Base-by-base conservation (phyloP, 2,329 filamentous ascomycete species). In the Metarhizium rileyi region DNA sequence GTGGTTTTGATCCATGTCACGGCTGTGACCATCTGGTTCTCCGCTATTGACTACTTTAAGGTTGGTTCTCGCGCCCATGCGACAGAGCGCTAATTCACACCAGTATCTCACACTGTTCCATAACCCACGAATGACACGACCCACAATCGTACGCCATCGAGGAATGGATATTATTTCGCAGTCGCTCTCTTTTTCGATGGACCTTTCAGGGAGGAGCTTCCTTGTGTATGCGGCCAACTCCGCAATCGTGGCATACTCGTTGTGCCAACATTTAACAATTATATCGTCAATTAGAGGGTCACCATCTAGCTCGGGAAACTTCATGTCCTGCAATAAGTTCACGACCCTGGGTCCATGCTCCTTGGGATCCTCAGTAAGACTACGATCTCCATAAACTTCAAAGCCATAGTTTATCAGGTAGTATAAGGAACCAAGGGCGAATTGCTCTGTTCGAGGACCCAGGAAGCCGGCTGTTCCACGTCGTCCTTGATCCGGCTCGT, bases 321-420 rank as follows among this genome's bases (percentile, higher is more conserved):
- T 44, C 41, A 44, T 44, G 26, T 25, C 18, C 22, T 25, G 26
- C 41, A 44, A 25, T 12, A 44, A 44, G 23, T 44, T 28, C 20
- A 44, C 22, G 16, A 44, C 26, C 12, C 20, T 27, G 22, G 41
- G 41, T 20, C 41, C 41, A 44, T 44, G 41, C 41, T 44, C 41
- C 41, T 28, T 44, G 22, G 41, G 41, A 28, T 44, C 41, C 26
- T 44, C 41, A 22, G 41, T 44, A 44, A 44, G 41, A 44, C 41
- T 26, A 26, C 41, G 9, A 44, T 44, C 41, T 18, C 26, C 41
- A 28, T 44, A 44, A 28, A 44, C 41, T 25, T 44, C 41, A 28
- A 44, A 44, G 41, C 41, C 41, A 28, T 44, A 44, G 41, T 44
- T 44, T 44, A 44, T 44, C 41, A 44, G 41, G 26, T 44, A 44